Evolutionary conservation across 2,329 filamentous ascomycete species (phyloP).

Genomic region (Epichloe gansuensis): DNA sequence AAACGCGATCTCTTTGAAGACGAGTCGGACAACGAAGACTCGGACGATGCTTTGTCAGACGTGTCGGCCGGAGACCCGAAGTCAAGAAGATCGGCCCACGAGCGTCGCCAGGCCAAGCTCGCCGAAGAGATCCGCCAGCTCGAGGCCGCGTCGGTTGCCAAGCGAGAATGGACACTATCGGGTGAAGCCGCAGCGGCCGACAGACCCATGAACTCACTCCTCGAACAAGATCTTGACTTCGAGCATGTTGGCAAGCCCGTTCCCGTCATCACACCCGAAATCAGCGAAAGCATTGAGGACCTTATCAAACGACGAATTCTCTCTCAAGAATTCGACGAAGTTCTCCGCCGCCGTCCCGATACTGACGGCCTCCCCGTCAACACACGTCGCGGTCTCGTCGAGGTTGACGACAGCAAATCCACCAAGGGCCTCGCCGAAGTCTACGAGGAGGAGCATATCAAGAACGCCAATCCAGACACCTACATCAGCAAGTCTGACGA

Average conservation of each 20-base stretch:
- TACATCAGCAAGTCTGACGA: conserved; percentile 75
- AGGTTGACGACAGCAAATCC: conserved; percentile 79
- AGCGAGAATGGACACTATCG: conserved; percentile 78
- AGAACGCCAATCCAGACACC: conserved; percentile 59
- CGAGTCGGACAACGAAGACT: conserved; percentile 49
- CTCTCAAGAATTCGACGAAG: conserved; percentile 82
- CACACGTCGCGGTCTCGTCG: conserved; percentile 58
- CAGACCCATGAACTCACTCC: conserved; percentile 77
- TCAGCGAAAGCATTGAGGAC: conserved; percentile 82
- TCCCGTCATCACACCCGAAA: conserved; percentile 81
- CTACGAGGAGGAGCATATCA: conserved; percentile 86
- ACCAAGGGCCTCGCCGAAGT: conserved; percentile 79
- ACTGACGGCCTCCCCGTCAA: conserved; percentile 47
- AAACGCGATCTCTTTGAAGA: conserved; percentile 86
- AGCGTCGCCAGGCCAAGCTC: conserved; percentile 74
- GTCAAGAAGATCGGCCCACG: conserved; percentile 70
- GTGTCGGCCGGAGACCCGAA: conserved; percentile 56
- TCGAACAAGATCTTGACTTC: conserved; percentile 92
- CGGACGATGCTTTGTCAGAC: conserved; percentile 51
- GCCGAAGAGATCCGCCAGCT: conserved; percentile 83
- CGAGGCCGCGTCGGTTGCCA: conserved; percentile 77
- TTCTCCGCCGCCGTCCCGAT: conserved; percentile 69
- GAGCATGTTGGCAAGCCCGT: conserved; percentile 91
- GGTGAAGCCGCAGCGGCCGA: conserved; percentile 78
- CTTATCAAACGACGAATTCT: conserved; percentile 90